A percentile compares a stretch with the other conserved stretches of the same genome.
These are phyloP conservation scores for Testicularia cyperi DNA, from an alignment of 1,284 basidiomycete species.

Conservation along the genomic window DNA sequence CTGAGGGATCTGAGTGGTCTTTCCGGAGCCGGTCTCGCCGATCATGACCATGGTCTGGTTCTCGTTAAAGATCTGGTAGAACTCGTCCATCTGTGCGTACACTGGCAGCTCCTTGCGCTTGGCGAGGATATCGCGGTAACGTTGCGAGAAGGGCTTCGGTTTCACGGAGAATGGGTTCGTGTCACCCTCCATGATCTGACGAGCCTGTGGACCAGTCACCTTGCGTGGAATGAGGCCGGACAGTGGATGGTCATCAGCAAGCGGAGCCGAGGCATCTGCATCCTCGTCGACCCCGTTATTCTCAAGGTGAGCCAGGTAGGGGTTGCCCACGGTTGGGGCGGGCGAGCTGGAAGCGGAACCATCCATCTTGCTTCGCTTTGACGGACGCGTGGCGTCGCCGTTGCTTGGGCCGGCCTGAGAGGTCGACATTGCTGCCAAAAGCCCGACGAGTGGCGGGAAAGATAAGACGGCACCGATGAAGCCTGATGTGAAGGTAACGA, in stretches of 20 bases:
- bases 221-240: conserved; percentile 76
- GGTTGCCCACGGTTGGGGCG: conserved; percentile 38
- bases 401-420: conserved; percentile 20
- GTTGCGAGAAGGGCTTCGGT: conserved; percentile 70
- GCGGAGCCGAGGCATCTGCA: too few relatives aligned
- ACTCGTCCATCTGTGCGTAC: conserved; percentile 87
- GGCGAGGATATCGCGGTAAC: conserved; percentile 85
- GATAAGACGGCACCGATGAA: too few relatives aligned
- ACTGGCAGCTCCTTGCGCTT: conserved; percentile 86
- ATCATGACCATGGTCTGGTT: conserved; percentile 94
- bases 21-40: conserved; percentile 96
- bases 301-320: conserved; percentile 47
- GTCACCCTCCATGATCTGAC: conserved; percentile 75
- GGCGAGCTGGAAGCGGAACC: conserved; percentile 4
- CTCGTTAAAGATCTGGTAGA: conserved; percentile 79
- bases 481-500: too few relatives aligned
- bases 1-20: conserved; percentile 99
- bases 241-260: conserved; percentile 66
- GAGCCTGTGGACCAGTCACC: conserved; percentile 73
- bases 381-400: conserved; percentile 28
- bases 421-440: conserved; percentile 14
- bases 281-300: conserved; percentile 6
- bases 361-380: conserved; percentile 38
- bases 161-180: conserved; percentile 74
- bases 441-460: too few relatives aligned